These are phyloP conservation scores for Hemisphaericaspora xylofermentans DNA, from an alignment of 1,139 yeast genomes.

Conservation along the genomic window DNA sequence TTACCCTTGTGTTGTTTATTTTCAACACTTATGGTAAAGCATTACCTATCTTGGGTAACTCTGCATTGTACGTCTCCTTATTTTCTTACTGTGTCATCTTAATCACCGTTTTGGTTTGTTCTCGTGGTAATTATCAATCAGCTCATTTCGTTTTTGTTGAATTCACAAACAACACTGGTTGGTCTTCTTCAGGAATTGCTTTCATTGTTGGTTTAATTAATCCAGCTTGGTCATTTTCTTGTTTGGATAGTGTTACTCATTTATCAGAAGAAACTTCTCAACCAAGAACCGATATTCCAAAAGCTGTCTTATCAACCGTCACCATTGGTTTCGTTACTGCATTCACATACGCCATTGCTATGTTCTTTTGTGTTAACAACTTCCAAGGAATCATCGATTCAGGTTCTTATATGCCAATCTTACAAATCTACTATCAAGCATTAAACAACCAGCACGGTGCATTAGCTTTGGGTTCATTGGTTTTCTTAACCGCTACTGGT, in stretches of 20 bases:
- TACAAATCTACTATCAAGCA: constrained; percentile 43
- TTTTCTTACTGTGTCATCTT: constrained; percentile 37
- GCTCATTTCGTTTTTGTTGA: constrained; percentile 41
- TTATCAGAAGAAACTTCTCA: constrained; percentile 40
- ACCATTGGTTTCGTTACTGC: constrained; percentile 42
- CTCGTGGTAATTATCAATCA: constrained; percentile 35
- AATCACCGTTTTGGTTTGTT: constrained; percentile 36
- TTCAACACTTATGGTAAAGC: constrained; percentile 40
- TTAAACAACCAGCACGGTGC: constrained; percentile 39
- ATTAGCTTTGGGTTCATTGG: constrained; percentile 32
- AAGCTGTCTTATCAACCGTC: constrained; percentile 43
- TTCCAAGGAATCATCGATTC: constrained; percentile 29
- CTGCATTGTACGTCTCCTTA: constrained; percentile 36
- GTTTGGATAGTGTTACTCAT: constrained; percentile 46
- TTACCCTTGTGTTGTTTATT: constrained; percentile 31
- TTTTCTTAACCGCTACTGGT: constrained; percentile 39
- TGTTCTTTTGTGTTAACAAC: constrained; percentile 41
- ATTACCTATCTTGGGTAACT: constrained; percentile 36
- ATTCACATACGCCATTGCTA: constrained; percentile 39
- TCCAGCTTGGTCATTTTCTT: constrained; percentile 46
- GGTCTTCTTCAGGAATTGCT: constrained; percentile 42
- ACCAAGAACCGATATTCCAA: constrained; percentile 42
- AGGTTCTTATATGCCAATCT: constrained; percentile 40
- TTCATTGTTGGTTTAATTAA: constrained; percentile 44
- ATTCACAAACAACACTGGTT: constrained; percentile 40